phyloP scores from a whole-genome alignment of 2,329 filamentous ascomycete genomes.

The Zymoseptoria passerinii region DNA sequence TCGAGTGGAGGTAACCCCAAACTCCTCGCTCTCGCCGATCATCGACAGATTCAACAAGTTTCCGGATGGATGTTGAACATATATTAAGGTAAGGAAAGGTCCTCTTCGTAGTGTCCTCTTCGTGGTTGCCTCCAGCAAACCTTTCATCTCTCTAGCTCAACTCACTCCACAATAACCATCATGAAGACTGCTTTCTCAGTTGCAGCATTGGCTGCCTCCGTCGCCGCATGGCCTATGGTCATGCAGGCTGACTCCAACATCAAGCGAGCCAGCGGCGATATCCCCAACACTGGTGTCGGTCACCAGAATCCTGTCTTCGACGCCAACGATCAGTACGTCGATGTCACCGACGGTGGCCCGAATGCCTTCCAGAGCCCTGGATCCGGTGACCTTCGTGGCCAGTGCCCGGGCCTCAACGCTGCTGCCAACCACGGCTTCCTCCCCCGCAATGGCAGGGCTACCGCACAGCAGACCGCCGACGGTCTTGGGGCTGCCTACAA shows the following conservation, averaged over 20 bases:
- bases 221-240: constrained; percentile 11
- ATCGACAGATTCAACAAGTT: neutral
- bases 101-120: no score
- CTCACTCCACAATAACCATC: neutral
- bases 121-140: no score
- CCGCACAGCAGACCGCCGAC: constrained; percentile 6
- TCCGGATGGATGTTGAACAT: neutral
- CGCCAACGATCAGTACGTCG: constrained; percentile 12
- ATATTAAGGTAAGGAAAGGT: neutral
- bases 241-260: constrained; percentile 7
- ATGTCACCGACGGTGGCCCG: constrained; percentile 17
- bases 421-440: constrained; percentile 22
- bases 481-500: constrained; percentile 23
- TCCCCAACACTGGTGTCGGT: constrained; percentile 10
- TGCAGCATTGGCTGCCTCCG: constrained; percentile 7
- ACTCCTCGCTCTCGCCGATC: neutral
- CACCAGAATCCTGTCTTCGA: constrained; percentile 14
- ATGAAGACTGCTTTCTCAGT: constrained; percentile 5
- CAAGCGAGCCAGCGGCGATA: constrained; percentile 6
- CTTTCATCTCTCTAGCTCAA: no score
- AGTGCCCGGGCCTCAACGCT: constrained; percentile 21
- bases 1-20: no score
- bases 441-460: constrained; percentile 6
- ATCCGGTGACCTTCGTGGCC: constrained; percentile 21
- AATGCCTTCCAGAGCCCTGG: constrained; percentile 23